Base-by-base conservation (phyloP, 345 rosid genomes). In the Pseudoturritis turrita region DNA sequence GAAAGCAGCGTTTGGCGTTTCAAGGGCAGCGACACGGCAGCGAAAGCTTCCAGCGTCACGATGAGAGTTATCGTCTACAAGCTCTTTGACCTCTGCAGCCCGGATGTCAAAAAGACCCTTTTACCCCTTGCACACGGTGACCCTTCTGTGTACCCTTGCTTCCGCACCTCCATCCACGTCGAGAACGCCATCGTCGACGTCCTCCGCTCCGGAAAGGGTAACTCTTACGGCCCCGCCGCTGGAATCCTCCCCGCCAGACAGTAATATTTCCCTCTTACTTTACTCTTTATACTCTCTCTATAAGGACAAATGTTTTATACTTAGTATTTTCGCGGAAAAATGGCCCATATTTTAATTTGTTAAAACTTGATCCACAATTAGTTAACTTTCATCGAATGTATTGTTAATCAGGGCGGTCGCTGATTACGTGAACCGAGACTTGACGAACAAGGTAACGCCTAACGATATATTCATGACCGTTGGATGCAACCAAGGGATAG, bases 401-500 rank as follows among this genome's bases (percentile, higher is more conserved):
- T 64, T 46, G 52, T 55, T 73, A 29, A 14, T 62, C 78, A 88
- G 90, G 80, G 90, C 90, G 13, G 65, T 90, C 25, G 90, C 92
- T 0, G 90, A 84, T 26, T 75, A 83, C 60, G 84, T 90, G 39
- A 84, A 65, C 67, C 76, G 63, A 14, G 87, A 87, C 40, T 87
- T 88, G 41, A 81, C 88, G 2, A 81, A 78, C 84, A 74, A 88
- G 63, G 65, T 90, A 66, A 77, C 82, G 4, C 63, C 86, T 19
- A 88, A 72, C 33, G 89, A 90, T 59, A 60, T 87, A 29, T 75
- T 51, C 65, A 57, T 85, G 13, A 88, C 90, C 2, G 29, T 78
- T 4, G 95, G 97, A 56, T 83, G 90, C 81, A 71, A n/a, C 52
- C 89, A 87, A 78, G 89, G 88, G 9, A 77, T 87, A 5, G 92